phyloP scores from a whole-genome alignment of 768 basidiomycete species.

The Roridomyces roridus region DNA sequence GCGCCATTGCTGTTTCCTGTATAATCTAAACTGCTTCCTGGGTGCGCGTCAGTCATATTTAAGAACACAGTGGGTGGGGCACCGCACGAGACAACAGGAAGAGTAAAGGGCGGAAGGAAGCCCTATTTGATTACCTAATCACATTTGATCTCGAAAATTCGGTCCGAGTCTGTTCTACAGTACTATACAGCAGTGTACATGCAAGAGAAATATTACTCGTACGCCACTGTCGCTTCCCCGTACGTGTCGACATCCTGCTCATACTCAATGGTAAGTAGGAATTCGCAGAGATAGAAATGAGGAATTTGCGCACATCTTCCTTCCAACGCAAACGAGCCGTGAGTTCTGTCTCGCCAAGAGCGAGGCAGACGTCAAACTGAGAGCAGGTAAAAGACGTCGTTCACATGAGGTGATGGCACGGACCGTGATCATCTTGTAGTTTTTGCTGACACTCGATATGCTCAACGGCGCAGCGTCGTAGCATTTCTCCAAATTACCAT shows the following conservation, averaged over 20 bases:
- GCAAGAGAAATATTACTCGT: too few relatives aligned
- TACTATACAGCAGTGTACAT: too few relatives aligned
- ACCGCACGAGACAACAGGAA: constrained; percentile 74
- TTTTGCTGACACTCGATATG: neutral
- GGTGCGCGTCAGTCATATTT: constrained; percentile 82
- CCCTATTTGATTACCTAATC: neutral
- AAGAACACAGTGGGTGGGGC: constrained; percentile 63
- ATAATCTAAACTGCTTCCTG: constrained; percentile 56
- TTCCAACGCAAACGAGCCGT: constrained; percentile 26
- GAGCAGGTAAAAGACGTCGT: too few relatives aligned
- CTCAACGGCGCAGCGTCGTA: neutral
- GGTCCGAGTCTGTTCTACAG: too few relatives aligned
- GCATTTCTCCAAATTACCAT: constrained; percentile 11
- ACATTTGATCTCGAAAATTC: too few relatives aligned
- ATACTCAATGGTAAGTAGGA: too few relatives aligned
- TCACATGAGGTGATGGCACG: too few relatives aligned
- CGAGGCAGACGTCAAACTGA: constrained; percentile 25
- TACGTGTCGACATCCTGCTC: too few relatives aligned
- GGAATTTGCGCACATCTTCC: constrained; percentile 14
- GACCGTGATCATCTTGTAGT: neutral
- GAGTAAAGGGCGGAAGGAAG: constrained; percentile 25
- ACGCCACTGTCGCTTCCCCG: too few relatives aligned
- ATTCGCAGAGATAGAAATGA: neutral
- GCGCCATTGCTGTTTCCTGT: constrained; percentile 20
- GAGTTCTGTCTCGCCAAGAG: constrained; percentile 27